Evolutionary conservation across 257 asterid species (phyloP).

Genomic region (Oldenlandia corymbosa): DNA sequence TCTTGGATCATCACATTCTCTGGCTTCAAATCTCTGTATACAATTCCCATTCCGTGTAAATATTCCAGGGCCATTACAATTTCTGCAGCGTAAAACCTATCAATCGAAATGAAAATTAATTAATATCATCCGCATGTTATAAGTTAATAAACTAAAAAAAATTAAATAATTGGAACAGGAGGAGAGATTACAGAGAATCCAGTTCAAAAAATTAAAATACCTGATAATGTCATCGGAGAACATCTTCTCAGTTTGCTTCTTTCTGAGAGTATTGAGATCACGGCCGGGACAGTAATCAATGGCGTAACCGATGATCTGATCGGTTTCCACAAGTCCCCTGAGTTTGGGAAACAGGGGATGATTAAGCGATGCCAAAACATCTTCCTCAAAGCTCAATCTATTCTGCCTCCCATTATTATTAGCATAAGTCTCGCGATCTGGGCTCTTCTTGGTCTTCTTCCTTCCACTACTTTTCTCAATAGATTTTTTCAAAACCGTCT

Average conservation of each 20-base stretch:
- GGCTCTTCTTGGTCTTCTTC: slow-evolving; percentile 23
- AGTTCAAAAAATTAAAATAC: slow-evolving; percentile 32
- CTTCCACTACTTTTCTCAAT: slow-evolving; percentile 36
- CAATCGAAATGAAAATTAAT: too few species aligned
- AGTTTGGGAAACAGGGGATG: slow-evolving; percentile 88
- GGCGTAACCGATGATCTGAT: slow-evolving; percentile 71
- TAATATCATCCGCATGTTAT: neutral
- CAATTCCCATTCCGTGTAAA: slow-evolving; percentile 74
- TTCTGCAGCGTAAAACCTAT: slow-evolving; percentile 95
- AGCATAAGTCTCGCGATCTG: neutral
- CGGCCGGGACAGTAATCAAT: slow-evolving; percentile 95
- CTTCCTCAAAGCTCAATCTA: slow-evolving; percentile 53
- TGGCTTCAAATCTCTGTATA: slow-evolving; percentile 90
- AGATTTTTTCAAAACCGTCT: slow-evolving; percentile 55
- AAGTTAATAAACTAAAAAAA: neutral
- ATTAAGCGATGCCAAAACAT: slow-evolving; percentile 46
- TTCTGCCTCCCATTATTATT: slow-evolving; percentile 33
- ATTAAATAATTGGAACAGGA: neutral
- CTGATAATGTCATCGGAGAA: slow-evolving; percentile 91
- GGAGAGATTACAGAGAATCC: too few species aligned
- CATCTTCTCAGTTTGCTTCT: slow-evolving; percentile 76
- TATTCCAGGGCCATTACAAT: slow-evolving; percentile 76
- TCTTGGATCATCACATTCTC: slow-evolving; percentile 92
- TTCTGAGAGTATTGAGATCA: slow-evolving; percentile 66
- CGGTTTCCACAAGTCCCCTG: slow-evolving; percentile 64